Base-by-base conservation (phyloP, 2,329 filamentous ascomycete species). In the Mollisiaceae sp. region DNA sequence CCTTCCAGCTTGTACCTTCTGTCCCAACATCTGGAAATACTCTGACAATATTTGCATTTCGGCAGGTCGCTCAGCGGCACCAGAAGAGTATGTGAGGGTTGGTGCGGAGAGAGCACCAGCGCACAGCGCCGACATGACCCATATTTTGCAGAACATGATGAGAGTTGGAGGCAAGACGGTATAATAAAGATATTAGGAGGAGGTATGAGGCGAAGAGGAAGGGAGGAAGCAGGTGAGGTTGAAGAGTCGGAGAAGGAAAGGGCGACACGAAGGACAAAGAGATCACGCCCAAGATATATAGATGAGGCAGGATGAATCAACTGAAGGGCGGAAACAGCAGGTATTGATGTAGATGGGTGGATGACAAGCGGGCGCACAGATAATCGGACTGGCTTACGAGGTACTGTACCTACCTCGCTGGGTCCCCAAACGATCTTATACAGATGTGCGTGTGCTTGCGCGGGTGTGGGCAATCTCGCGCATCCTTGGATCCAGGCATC, bases 21-120 rank as follows among this genome's bases (percentile, higher is more conserved):
- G 67, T 35, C 85, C 86, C 66, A 89, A 75, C 70, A 85, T 76
- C 75, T 85, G 85, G 79, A 89, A 89, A 78, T 89, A 89, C 47
- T 82, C 80, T 35, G 86, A 84, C 60, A 89, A 74, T n/a, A 81
- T 77, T 59, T 72, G 67, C 68, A 73, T 73, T 50, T 75, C 73
- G 22, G 59, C 65, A 27, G 74, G 70, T 43, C 62, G 58, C 32
- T 65, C 64, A 12, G 67, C 72, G 18, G 68, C 63, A 20, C 59
- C 67, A 35, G 70, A 43, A 24, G 70, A 67, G 62, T 65, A 72
- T 35, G 71, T 52, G 22, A 71, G 52, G 11, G 70, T 71, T 59
- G 75, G 75, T 52, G 74, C 73, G 32, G 75, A 68, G 24, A 75
- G 62, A 56, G 83, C 82, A 61, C 81, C 80, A 65, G 80, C 80